These are phyloP conservation scores for Thelephora ganbajun DNA, from an alignment of 768 basidiomycete genomes.

Conservation along the genomic window DNA sequence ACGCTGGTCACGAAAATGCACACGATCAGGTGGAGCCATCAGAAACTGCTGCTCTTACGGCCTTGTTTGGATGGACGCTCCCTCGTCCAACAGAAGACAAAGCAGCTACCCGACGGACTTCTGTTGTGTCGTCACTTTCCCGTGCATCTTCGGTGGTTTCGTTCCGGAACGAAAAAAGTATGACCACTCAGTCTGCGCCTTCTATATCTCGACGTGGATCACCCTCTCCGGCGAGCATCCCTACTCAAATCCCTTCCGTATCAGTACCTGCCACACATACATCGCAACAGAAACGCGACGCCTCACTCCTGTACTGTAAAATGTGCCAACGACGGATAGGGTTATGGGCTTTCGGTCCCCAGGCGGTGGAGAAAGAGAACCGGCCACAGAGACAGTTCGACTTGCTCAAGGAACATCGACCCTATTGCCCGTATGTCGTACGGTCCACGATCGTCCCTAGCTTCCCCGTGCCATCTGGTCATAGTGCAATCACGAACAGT, in stretches of 20 bases:
- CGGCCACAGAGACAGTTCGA: conserved; percentile 42
- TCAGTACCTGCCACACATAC: too few relatives aligned
- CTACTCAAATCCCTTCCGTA: too few relatives aligned
- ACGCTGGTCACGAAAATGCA: conserved; percentile 5
- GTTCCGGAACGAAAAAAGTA: conserved; percentile 5
- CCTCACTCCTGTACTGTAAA: conserved; percentile 44
- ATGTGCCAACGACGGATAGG: conserved; percentile 73
- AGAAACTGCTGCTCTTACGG: conserved; percentile 24
- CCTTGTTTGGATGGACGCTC: conserved; percentile 37
- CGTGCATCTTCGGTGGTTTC: conserved; percentile 19
- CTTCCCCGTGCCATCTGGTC: conserved; percentile 20
- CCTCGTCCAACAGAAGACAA: conserved; percentile 12
- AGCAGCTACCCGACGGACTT: conserved; percentile 14
- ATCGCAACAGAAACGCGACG: conserved; percentile 20
- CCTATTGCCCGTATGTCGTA: conserved; percentile 76
- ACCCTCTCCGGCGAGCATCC: neutral
- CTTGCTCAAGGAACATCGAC: conserved; percentile 67
- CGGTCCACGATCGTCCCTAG: conserved; percentile 53
- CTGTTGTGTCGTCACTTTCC: conserved; percentile 12
- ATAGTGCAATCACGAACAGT: neutral
- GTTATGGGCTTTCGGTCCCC: conserved; percentile 49
- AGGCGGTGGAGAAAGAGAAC: conserved; percentile 8
- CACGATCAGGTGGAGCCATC: conserved; percentile 16
- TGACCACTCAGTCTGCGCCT: conserved; percentile 6
- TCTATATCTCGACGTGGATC: conserved; percentile 12